Evolutionary conservation across 2,329 filamentous ascomycete species (phyloP).

Genomic region (Ophiostoma sp.): DNA sequence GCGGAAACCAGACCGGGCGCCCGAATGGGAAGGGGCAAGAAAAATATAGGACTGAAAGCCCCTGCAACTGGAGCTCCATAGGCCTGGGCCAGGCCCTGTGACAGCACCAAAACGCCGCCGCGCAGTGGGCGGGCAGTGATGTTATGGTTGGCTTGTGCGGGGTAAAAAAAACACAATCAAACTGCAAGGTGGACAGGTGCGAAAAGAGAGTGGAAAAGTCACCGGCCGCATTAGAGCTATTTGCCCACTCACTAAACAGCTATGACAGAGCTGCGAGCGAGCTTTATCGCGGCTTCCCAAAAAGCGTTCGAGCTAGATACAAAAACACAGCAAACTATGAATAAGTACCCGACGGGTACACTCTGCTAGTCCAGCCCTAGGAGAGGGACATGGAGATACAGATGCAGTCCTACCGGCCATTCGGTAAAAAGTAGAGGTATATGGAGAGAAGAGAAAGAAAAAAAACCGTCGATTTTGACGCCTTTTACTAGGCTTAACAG

Average conservation of each 20-base stretch:
- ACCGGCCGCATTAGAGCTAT: neutral
- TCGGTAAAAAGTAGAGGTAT: neutral
- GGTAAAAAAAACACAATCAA: neutral
- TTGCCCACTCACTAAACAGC: neutral
- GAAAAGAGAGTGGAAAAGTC: neutral
- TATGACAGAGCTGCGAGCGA: neutral
- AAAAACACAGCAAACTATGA: neutral
- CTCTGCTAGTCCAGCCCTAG: neutral
- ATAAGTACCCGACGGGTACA: neutral
- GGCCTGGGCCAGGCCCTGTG: neutral
- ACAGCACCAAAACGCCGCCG: neutral
- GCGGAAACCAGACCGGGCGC: neutral
- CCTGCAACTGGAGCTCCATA: neutral
- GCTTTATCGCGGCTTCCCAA: slow-evolving; percentile 7
- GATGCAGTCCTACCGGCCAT: neutral
- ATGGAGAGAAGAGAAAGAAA: neutral
- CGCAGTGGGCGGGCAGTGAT: neutral
- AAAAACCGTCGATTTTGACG: neutral
- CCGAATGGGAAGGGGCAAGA: neutral
- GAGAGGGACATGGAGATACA: slow-evolving; percentile 3
- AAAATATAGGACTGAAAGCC: neutral
- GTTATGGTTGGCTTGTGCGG: slow-evolving; percentile 10
- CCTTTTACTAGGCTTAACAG: neutral
- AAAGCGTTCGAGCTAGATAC: neutral
- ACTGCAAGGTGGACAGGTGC: neutral